Conservation (phyloP, 2,329 filamentous ascomycete genomes). For the Penicillium digitatum region DNA sequence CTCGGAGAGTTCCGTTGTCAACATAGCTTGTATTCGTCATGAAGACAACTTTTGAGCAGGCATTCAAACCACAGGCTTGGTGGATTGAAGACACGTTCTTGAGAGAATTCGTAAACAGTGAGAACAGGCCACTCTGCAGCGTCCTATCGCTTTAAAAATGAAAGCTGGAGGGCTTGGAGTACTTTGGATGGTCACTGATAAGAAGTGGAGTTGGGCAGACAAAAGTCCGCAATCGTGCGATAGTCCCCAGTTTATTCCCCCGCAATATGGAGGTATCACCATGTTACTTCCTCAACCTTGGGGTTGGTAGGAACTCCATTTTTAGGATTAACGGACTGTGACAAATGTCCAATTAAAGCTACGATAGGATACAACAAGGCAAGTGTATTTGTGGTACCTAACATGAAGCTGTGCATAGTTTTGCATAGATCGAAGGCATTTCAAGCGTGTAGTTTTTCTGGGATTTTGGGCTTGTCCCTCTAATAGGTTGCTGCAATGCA, state of each 20-base stretch:
- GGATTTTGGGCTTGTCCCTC: not conserved
- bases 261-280: not conserved
- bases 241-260: constrained; percentile 1
- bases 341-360: not conserved
- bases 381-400: not conserved
- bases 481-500: not conserved
- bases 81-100: not conserved
- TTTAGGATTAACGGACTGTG: not conserved
- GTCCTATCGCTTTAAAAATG: not conserved
- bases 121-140: not conserved
- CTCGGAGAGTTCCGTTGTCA: constrained; percentile 47
- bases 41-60: constrained; percentile 10
- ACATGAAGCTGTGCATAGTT: not conserved
- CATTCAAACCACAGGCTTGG: not conserved
- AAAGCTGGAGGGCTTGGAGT: not conserved
- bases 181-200: constrained; percentile 2
- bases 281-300: not conserved
- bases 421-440: not conserved
- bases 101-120: not conserved
- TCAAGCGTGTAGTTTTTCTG: no score
- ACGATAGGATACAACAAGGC: not conserved
- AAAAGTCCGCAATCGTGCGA: constrained; percentile 1
- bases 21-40: constrained; percentile 27
- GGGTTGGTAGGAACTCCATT: not conserved
- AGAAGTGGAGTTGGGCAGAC: constrained; percentile 7